Conservation (phyloP, 768 basidiomycete genomes). For the Paxillus ammoniavirescens region DNA sequence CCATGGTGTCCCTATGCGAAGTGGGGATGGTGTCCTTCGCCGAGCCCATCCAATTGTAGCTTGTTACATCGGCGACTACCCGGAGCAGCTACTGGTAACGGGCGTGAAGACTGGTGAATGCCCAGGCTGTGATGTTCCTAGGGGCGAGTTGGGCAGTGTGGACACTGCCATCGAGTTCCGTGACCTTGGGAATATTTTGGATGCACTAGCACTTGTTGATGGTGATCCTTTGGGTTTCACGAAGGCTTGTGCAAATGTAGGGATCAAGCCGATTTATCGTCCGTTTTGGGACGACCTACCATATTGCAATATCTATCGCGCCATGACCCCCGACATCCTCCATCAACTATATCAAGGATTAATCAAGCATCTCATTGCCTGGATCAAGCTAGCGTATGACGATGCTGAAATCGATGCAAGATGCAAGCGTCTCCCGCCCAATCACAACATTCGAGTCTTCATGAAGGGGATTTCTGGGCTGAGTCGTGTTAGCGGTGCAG, state of each 20-base stretch:
- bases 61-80: neutral
- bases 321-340: neutral
- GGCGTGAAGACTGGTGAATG: constrained; percentile 38
- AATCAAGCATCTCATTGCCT: neutral
- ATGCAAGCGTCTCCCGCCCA: neutral
- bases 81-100: constrained; percentile 29
- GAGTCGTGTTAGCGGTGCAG: neutral
- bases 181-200: neutral
- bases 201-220: neutral
- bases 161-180: neutral
- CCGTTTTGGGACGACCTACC: neutral
- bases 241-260: neutral
- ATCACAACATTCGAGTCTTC: neutral
- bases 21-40: neutral
- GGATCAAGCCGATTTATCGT: neutral
- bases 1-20: neutral
- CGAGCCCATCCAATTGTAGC: neutral
- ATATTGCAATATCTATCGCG: neutral
- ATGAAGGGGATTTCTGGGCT: constrained; percentile 13
- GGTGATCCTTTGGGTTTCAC: neutral
- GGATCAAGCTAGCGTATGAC: neutral
- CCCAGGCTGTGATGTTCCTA: constrained; percentile 8
- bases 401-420: neutral
- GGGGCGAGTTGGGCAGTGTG: neutral
- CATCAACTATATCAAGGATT: neutral